Evolutionary conservation across 768 basidiomycete genomes (phyloP).

Genomic region (Russula abietina): DNA sequence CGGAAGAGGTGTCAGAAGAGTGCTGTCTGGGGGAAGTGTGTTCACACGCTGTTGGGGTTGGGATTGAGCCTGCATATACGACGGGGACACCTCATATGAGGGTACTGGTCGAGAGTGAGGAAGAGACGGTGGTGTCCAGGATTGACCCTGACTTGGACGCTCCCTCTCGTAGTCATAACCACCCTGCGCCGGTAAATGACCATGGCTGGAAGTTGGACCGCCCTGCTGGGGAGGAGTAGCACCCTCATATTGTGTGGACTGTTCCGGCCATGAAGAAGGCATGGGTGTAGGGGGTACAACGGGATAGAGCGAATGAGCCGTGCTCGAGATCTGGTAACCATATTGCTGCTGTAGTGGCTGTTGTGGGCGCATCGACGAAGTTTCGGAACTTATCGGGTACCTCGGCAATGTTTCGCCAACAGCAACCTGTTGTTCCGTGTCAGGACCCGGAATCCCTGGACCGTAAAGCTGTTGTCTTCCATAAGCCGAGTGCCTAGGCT

Average conservation of each 20-base stretch:
- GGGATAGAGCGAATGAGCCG: slow-evolving; percentile 14
- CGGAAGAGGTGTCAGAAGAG: slow-evolving; percentile 63
- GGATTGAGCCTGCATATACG: slow-evolving; percentile 10
- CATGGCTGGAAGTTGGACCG: slow-evolving; percentile 1
- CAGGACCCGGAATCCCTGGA: slow-evolving; percentile 18
- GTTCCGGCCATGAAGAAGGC: slow-evolving; percentile 18
- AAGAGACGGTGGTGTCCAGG: slow-evolving; percentile 18
- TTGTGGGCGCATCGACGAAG: slow-evolving; percentile 8
- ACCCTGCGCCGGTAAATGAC: slow-evolving; percentile 8
- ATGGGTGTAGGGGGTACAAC: slow-evolving; percentile 7
- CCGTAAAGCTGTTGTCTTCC: slow-evolving; percentile 15
- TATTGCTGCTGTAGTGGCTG: slow-evolving; percentile 12
- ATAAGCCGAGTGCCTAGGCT: slow-evolving; percentile 4
- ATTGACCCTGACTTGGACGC: slow-evolving; percentile 11
- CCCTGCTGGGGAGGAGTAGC: slow-evolving; percentile 8
- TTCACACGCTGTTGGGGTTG: slow-evolving; percentile 24
- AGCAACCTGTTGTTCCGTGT: slow-evolving; percentile 10
- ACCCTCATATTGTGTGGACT: slow-evolving; percentile 17
- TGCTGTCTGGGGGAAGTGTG: slow-evolving; percentile 54
- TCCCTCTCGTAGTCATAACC: slow-evolving; percentile 19
- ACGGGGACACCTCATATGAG: slow-evolving; percentile 12
- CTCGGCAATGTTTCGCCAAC: slow-evolving; percentile 7
- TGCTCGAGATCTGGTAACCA: slow-evolving; percentile 8
- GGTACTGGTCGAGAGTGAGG: slow-evolving; percentile 3
- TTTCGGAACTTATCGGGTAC: slow-evolving; percentile 3